Evolutionary conservation across 2,329 filamentous ascomycete genomes (phyloP).

Genomic region (Fusarium mundagurra): DNA sequence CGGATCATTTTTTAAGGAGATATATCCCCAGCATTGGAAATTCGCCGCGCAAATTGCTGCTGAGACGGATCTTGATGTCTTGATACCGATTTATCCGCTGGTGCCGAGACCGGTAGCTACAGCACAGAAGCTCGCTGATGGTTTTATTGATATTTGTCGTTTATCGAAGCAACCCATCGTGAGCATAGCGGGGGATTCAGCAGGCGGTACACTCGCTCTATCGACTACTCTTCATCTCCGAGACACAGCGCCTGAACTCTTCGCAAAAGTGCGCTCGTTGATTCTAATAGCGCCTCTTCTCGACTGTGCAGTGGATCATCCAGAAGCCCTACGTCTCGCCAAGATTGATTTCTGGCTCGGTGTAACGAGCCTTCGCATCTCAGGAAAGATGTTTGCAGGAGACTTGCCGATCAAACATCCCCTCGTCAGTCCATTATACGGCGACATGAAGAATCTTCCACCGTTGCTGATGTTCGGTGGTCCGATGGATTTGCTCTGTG

Average conservation of each 20-base stretch:
- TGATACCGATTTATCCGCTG: constrained; percentile 2
- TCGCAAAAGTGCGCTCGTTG: neutral
- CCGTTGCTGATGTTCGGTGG: neutral
- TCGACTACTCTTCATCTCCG: neutral
- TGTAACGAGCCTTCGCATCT: neutral
- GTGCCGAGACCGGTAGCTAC: neutral
- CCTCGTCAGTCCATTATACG: neutral
- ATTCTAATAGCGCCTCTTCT: neutral
- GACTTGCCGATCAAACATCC: neutral
- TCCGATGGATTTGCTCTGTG: neutral
- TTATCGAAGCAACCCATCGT: neutral
- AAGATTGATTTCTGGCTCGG: neutral
- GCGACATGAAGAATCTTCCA: neutral
- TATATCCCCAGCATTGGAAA: neutral
- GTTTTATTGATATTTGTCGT: neutral
- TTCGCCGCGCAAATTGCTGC: neutral
- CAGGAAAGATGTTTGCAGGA: neutral
- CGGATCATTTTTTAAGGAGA: neutral
- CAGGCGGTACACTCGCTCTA: neutral
- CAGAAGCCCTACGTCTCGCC: neutral
- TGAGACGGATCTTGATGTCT: neutral
- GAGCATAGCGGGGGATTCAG: neutral
- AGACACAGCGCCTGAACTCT: neutral
- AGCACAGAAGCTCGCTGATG: neutral
- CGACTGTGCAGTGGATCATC: neutral